Conservation (phyloP, 176 grass and related monocot genomes). For the Poa annua region DNA sequence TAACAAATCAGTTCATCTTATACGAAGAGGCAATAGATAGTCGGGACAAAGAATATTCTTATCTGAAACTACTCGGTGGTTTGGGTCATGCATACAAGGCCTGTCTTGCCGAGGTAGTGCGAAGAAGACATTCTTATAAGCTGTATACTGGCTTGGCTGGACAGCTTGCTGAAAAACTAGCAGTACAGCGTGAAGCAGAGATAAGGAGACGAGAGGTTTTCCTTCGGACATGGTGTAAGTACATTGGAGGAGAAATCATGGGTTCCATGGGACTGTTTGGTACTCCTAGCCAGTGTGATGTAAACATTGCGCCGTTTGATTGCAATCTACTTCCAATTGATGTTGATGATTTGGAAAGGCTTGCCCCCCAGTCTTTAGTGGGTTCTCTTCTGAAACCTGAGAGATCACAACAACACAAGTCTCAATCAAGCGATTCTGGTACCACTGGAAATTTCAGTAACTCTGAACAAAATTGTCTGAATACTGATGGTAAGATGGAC, state of each 20-base stretch:
- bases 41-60: conserved; percentile 80
- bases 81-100: conserved; percentile 80
- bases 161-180: conserved; percentile 80
- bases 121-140: conserved; percentile 77
- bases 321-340: conserved; percentile 76
- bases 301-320: conserved; percentile 85
- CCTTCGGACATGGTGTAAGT: conserved; percentile 76
- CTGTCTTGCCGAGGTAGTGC: conserved; percentile 87
- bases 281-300: conserved; percentile 83
- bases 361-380: conserved; percentile 70
- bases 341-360: conserved; percentile 75
- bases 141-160: conserved; percentile 94
- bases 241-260: conserved; percentile 81
- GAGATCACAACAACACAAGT: conserved; percentile 53
- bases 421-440: conserved; percentile 45
- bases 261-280: conserved; percentile 84
- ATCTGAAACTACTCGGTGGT: conserved; percentile 69
- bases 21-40: conserved; percentile 91
- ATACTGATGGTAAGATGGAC: conserved; percentile 64
- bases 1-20: conserved; percentile 82
- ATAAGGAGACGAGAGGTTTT: conserved; percentile 80
- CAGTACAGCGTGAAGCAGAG: conserved; percentile 76
- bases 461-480: conserved; percentile 53
- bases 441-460: conserved; percentile 48
- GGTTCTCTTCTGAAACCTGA: conserved; percentile 61